These are phyloP conservation scores for Corymbia citriodora DNA, from an alignment of 441 rosid genomes.

Conservation along the genomic window DNA sequence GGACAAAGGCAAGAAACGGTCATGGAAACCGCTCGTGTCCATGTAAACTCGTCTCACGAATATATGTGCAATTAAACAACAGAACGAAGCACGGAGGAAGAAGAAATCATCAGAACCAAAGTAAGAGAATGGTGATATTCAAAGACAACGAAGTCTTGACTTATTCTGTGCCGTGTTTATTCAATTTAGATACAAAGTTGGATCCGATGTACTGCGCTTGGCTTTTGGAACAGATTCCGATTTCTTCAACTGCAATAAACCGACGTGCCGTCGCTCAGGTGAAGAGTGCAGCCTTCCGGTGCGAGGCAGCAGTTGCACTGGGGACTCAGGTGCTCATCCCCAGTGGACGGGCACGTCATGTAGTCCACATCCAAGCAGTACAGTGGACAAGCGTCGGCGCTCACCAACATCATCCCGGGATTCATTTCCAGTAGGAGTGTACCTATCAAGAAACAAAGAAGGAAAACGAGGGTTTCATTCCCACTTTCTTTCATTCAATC, in stretches of 20 bases:
- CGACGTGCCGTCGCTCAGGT: background rate
- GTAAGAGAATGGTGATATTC: background rate
- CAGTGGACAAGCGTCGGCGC: background rate
- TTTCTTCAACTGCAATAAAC: background rate
- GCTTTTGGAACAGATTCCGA: background rate
- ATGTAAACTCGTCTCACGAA: background rate
- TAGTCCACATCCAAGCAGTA: conserved; percentile 1
- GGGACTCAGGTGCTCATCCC: conserved; percentile 9
- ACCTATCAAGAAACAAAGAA: background rate
- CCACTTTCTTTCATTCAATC: background rate
- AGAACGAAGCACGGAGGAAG: background rate
- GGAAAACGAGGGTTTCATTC: background rate
- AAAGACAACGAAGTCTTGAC: background rate
- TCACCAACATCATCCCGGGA: background rate
- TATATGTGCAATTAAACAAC: background rate
- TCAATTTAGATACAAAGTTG: background rate
- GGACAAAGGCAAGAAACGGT: background rate
- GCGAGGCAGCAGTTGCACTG: conserved; percentile 8
- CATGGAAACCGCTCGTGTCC: background rate
- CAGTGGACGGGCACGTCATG: conserved; percentile 7
- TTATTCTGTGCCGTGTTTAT: background rate
- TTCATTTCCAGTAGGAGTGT: background rate
- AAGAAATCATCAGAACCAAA: background rate
- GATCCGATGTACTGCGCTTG: background rate
- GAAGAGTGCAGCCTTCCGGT: background rate